Evolutionary conservation across 208 protist species (phyloP), one percentile per base, ranked within the genome.

Genomic region (Trypanosomatidae sp.): DNA sequence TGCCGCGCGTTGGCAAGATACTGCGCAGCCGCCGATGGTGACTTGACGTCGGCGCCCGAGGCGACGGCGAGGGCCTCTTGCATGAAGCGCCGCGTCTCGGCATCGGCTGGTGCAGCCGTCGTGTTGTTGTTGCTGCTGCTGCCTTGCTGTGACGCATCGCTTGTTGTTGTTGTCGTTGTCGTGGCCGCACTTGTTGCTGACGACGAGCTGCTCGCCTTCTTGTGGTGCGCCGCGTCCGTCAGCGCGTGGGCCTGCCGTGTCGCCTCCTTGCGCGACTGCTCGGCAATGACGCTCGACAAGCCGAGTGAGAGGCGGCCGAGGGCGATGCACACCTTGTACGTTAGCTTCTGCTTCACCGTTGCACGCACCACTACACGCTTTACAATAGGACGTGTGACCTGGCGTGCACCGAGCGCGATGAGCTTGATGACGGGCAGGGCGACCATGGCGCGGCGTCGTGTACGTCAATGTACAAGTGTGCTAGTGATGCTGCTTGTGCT

Each of bases 301-400:
- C 77, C 83, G 4, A 84, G 56, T 1, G 83, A 92, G 23, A 92
- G 56, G 16, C 75, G 71, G 15, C 83, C 83, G 23, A 92, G 70
- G 4, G 48, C 59, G 49, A 92, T 70, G 57, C 83, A 92, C 24
- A 85, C 41, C 11, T 57, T 45, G 30, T 74, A 73, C 25, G 74
- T 92, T 16, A 81, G 3, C 3, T 58, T 69, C 7, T 44, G 59
- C 56, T 74, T 64, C 10, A 33, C 59, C 22, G 72, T 84, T 8
- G 78, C 77, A 2, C 68, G 71, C 21, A 38, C 35, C 6, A 92
- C 72, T 21, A 83, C 75, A 28, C 61, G 56, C 32, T 53, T 62
- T 6, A 71, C 69, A 0, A 86, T 24, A 21, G 83, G 83, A 22
- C 79, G 77, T 37, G 83, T 83, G 28, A 87, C 33, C 54, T 92